These are phyloP conservation scores for Ceratobasidium sp. DNA, from an alignment of 1,284 basidiomycete species.

Conservation along the genomic window DNA sequence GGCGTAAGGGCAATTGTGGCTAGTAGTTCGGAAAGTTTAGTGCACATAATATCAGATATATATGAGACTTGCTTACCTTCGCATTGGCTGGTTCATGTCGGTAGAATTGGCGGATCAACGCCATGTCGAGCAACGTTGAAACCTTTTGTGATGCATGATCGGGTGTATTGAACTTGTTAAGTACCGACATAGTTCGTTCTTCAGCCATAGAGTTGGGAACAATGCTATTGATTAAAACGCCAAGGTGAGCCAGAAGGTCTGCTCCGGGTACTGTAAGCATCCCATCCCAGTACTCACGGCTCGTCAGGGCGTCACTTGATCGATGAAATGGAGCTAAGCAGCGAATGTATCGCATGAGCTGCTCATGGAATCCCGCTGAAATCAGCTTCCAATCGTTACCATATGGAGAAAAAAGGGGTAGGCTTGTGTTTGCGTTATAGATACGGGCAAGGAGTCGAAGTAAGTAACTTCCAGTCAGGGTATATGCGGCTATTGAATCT, in stretches of 20 bases:
- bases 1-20: background rate
- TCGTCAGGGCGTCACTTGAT: background rate
- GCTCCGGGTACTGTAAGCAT: slow-evolving; percentile 3
- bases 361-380: background rate
- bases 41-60: background rate
- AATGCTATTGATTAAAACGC: background rate
- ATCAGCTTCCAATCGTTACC: background rate
- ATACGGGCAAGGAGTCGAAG: slow-evolving; percentile 1
- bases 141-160: slow-evolving; percentile 8
- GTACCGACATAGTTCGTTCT: slow-evolving; percentile 13
- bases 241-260: slow-evolving; percentile 2
- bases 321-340: slow-evolving; percentile 8
- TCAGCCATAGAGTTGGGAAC: slow-evolving; percentile 20
- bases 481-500: slow-evolving; percentile 28
- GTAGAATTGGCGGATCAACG: slow-evolving; percentile 15
- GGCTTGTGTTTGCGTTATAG: slow-evolving; percentile 10
- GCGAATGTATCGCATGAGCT: slow-evolving; percentile 10
- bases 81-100: background rate
- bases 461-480: slow-evolving; percentile 21
- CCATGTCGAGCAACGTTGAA: slow-evolving; percentile 16
- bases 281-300: slow-evolving; percentile 10
- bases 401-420: slow-evolving; percentile 7
- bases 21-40: background rate
- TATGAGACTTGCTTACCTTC: background rate
- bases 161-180: slow-evolving; percentile 17